phyloP scores from a whole-genome alignment of 2,329 filamentous ascomycete species.

The Botrytis fabae region DNA sequence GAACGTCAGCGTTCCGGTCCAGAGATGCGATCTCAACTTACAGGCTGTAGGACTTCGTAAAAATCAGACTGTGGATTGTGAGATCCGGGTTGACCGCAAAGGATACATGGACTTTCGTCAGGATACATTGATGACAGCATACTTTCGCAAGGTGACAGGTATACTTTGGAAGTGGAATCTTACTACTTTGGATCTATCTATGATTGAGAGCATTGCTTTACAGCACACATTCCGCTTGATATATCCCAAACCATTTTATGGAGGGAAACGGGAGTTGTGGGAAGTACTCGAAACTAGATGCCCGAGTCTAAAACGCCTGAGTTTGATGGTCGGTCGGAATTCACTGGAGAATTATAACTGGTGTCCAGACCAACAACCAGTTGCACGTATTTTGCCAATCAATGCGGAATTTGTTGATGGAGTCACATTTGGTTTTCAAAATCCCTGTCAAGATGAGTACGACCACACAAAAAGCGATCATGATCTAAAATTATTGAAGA shows the following conservation, averaged over 20 bases:
- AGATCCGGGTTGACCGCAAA: not conserved
- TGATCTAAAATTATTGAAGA: not conserved
- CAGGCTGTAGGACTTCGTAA: not conserved
- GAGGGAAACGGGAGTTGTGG: not conserved
- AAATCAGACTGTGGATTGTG: not conserved
- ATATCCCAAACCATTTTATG: not conserved
- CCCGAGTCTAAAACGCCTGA: not conserved
- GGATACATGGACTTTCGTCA: not conserved
- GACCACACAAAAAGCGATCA: rapidly evolving
- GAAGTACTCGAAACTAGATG: not conserved
- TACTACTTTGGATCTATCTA: not conserved
- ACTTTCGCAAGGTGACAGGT: not conserved
- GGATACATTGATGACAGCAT: not conserved
- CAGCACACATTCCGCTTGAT: too few relatives aligned
- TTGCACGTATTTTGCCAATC: not conserved
- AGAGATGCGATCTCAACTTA: not conserved
- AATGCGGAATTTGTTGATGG: not conserved
- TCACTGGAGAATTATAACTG: not conserved
- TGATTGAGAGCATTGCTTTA: not conserved
- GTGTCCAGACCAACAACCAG: not conserved
- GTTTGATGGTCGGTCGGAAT: not conserved
- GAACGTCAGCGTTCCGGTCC: not conserved
- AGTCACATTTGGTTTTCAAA: too few relatives aligned
- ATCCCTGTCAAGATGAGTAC: not conserved
- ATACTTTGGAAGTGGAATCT: not conserved